phyloP scores from a whole-genome alignment of 306 rosid genomes.

The Begonia loranthoides region DNA sequence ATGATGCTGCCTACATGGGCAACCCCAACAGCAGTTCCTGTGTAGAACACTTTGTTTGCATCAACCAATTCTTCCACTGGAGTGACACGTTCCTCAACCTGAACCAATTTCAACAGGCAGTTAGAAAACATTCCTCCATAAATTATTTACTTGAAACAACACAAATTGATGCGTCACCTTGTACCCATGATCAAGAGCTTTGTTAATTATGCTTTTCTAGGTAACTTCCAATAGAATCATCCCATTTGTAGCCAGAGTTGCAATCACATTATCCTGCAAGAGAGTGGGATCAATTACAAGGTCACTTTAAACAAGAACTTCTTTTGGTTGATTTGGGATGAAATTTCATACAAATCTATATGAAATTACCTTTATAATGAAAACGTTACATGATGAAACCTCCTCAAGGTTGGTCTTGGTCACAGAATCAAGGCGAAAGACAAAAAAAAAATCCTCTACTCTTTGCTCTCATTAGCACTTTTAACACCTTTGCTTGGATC shows the following conservation, averaged over 20 bases:
- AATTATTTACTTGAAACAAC: neutral
- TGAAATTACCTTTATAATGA: conserved; percentile 50
- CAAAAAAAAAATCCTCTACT: conserved; percentile 70
- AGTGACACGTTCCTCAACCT: conserved; percentile 57
- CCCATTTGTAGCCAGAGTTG: conserved; percentile 61
- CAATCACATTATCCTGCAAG: conserved; percentile 43
- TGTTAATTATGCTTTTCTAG: conserved; percentile 59
- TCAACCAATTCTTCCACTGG: conserved; percentile 50
- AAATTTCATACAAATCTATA: too few relatives aligned
- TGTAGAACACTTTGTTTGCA: conserved; percentile 82
- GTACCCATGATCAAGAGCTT: conserved; percentile 63
- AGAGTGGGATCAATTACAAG: neutral
- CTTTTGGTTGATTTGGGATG: too few relatives aligned
- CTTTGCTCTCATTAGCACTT: conserved; percentile 56
- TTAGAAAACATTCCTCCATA: too few relatives aligned
- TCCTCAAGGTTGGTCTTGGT: conserved; percentile 58
- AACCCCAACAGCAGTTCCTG: conserved; percentile 85
- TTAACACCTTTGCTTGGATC: conserved; percentile 38
- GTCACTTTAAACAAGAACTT: too few relatives aligned
- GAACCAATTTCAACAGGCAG: conserved; percentile 2
- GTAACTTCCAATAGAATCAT: conserved; percentile 75
- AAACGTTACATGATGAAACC: conserved; percentile 83
- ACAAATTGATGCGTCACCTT: conserved; percentile 23
- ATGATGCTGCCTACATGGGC: conserved; percentile 64
- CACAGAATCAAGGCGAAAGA: conserved; percentile 53